Percentiles rank a stretch among this genome's conserved stretches.
Conservation (phyloP, 108 stramenopile genomes). For the Skeletonema costatum region DNA sequence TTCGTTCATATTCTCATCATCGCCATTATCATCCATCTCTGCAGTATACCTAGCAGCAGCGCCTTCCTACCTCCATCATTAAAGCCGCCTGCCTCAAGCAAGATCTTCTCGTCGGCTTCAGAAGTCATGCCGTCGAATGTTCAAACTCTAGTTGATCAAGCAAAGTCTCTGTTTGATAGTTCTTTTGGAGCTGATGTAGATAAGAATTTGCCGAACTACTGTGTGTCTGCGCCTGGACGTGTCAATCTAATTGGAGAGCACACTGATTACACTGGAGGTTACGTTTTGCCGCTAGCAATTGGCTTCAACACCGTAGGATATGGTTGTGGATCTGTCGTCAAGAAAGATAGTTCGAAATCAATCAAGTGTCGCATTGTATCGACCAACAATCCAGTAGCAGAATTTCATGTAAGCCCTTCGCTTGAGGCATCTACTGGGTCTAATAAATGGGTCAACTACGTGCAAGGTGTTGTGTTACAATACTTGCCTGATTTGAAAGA, state of each 20-base stretch:
- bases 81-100: background rate
- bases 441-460: constrained; percentile 88
- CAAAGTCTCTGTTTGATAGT: constrained; percentile 40
- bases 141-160: constrained; percentile 29
- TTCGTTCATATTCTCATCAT: background rate
- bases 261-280: constrained; percentile 96
- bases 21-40: background rate
- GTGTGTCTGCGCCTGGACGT: constrained; percentile 75
- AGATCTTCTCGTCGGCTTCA: background rate
- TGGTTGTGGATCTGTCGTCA: constrained; percentile 57
- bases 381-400: constrained; percentile 36
- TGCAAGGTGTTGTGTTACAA: constrained; percentile 86
- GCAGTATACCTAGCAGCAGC: background rate
- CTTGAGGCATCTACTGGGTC: constrained; percentile 45
- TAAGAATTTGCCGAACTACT: background rate
- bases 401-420: constrained; percentile 47
- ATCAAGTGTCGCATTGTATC: constrained; percentile 59
- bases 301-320: constrained; percentile 76
- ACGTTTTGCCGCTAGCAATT: constrained; percentile 92
- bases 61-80: background rate
- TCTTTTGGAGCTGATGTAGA: constrained; percentile 9
- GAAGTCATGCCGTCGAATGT: constrained; percentile 18
- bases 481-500: constrained; percentile 78
- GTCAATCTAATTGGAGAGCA: constrained; percentile 96
- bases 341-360: background rate